Evolutionary conservation across 2,329 filamentous ascomycete genomes (phyloP), one percentile per base, ranked within the genome.

Genomic region (Beauveria pseudobassiana): DNA sequence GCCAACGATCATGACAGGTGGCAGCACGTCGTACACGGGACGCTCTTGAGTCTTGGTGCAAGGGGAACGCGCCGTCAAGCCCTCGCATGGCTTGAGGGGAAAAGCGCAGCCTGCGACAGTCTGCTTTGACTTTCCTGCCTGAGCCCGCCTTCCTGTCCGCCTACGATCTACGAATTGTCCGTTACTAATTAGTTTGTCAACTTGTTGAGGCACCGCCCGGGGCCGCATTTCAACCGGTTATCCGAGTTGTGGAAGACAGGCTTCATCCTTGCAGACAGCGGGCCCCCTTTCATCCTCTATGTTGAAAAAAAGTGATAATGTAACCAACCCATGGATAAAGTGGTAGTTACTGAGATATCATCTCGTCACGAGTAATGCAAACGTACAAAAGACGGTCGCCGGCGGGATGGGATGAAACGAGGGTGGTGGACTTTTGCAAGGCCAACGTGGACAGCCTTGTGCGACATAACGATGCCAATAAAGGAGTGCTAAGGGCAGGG

Each of bases 31-130:
- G 30, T 34, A 34, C 34, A 42, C 22, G 51, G 34, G 51, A 43
- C 16, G 20, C 14, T 34, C 30, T 30, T 1, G 22, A 24, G 6
- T 42, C 7, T 9, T 54, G 2, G 48, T 18, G 51, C 12, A 22
- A 22, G 18, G 38, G 6, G 51, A 14, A 20, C 20, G 49, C 49
- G 26, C 7, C 18, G 2, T 34, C 8, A 51, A 51, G 28, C 10
- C 38, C 38, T 22, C 16, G 48, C 51, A 43, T 54, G 14, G 16
- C 45, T 38, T 38, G 34, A 5, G 34, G 3, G 1, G 3, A 38
- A 30, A 54, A 54, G 51, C 51, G 38, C 22, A 54, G 51, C 51
- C 51, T 54, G 52, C 52, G 52, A 54, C 52, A 43, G 52, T 38
- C 26, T 54, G 52, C 52, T 54, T 28, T 54, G 52, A 54, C 52